phyloP scores from a whole-genome alignment of 768 basidiomycete species.

The Termitomyces sp. region DNA sequence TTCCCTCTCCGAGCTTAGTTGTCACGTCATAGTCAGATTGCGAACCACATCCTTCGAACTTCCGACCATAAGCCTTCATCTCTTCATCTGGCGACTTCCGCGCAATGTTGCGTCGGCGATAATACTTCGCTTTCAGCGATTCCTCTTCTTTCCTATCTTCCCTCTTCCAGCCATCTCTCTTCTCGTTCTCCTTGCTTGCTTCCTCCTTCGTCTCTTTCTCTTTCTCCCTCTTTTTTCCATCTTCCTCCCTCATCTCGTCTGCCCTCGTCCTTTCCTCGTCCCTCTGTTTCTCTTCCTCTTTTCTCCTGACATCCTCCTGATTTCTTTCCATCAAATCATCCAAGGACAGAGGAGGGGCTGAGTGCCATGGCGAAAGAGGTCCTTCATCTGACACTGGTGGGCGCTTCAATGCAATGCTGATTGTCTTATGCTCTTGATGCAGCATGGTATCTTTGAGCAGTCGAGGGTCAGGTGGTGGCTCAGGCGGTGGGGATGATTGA shows the following conservation, averaged over 20 bases:
- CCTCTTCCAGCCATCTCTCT: conserved; percentile 1
- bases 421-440: conserved; percentile 27
- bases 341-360: conserved; percentile 13
- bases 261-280: conserved; percentile 1
- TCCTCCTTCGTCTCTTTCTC: neutral
- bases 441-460: conserved; percentile 17
- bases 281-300: conserved; percentile 6
- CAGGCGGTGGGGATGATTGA: conserved; percentile 23
- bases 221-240: neutral
- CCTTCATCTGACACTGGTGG: conserved; percentile 36
- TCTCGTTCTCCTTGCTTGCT: neutral
- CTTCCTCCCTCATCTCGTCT: neutral
- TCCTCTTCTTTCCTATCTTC: conserved; percentile 19
- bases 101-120: conserved; percentile 35
- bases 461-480: conserved; percentile 27
- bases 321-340: conserved; percentile 5
- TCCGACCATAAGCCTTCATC: conserved; percentile 56
- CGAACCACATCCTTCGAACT: conserved; percentile 63
- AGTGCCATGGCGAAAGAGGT: conserved; percentile 39
- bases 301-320: conserved; percentile 2
- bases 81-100: conserved; percentile 61
- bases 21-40: conserved; percentile 75
- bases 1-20: conserved; percentile 92
- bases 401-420: conserved; percentile 40
- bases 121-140: conserved; percentile 12